Evolutionary conservation across 2,329 filamentous ascomycete genomes (phyloP).

Genomic region (Alternaria sp.): DNA sequence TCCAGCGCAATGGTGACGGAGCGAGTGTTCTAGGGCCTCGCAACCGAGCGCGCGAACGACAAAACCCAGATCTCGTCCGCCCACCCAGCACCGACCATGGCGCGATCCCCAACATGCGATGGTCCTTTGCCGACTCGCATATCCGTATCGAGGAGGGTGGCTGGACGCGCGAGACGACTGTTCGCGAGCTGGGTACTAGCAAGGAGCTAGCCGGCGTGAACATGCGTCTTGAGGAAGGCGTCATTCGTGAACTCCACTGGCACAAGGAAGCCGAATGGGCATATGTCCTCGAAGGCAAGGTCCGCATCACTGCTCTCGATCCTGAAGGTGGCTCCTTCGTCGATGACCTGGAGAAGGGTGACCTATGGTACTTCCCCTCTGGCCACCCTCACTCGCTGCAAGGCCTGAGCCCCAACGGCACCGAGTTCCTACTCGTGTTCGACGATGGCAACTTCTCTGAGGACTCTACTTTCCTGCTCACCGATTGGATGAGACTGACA

Average conservation of each 20-base stretch:
- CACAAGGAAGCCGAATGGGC: conserved; percentile 83
- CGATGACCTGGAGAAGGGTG: conserved; percentile 76
- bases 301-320: conserved; percentile 75
- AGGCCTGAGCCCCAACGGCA: conserved; percentile 70
- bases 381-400: conserved; percentile 80
- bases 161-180: conserved; percentile 77
- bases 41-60: conserved; percentile 70
- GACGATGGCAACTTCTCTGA: conserved; percentile 66
- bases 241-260: conserved; percentile 80
- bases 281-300: conserved; percentile 73
- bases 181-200: conserved; percentile 68
- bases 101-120: conserved; percentile 73
- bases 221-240: conserved; percentile 76
- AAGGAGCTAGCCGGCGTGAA: conserved; percentile 78
- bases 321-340: conserved; percentile 78
- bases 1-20: conserved; percentile 60
- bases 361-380: conserved; percentile 82
- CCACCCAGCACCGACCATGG: conserved; percentile 77
- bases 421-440: conserved; percentile 69
- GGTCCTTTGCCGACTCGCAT: conserved; percentile 60
- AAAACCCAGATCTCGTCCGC: conserved; percentile 74
- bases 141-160: conserved; percentile 69
- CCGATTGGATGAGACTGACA: conserved; percentile 76
- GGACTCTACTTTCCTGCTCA: conserved; percentile 74
- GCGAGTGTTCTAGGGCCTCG: conserved; percentile 72